Conservation (phyloP, 2,329 filamentous ascomycete species). For the Malbranchea zuffiana region DNA sequence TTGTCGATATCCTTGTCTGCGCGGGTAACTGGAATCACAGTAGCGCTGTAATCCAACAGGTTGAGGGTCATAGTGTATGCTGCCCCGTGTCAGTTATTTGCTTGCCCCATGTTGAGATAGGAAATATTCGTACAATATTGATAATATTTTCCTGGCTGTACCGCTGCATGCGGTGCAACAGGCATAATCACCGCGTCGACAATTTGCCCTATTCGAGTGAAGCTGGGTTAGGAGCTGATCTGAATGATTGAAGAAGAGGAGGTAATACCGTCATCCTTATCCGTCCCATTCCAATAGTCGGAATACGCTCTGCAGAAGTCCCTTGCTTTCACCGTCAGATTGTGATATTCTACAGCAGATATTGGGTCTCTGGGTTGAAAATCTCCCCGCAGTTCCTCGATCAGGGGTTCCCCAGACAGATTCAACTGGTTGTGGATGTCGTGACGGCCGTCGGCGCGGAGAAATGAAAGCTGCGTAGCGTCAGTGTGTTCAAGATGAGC, state of each 20-base stretch:
- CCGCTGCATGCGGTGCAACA: conserved; percentile 33
- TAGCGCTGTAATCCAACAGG: conserved; percentile 45
- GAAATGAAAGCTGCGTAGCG: background rate
- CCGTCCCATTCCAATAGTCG: conserved; percentile 54
- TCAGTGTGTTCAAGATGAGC: background rate
- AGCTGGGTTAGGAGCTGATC: background rate
- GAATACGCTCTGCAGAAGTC: conserved; percentile 43
- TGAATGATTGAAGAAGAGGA: background rate
- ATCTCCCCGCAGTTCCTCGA: conserved; percentile 30
- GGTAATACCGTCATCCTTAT: conserved; percentile 14
- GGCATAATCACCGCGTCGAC: conserved; percentile 44
- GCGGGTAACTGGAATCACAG: conserved; percentile 45
- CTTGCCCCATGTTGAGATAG: background rate
- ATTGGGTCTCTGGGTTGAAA: background rate
- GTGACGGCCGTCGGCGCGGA: conserved; percentile 23
- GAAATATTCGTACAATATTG: conserved; percentile 18
- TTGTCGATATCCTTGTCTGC: conserved; percentile 43
- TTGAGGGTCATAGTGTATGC: conserved; percentile 42
- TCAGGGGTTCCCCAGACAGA: conserved; percentile 45
- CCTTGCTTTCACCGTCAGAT: conserved; percentile 28
- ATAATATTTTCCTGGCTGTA: conserved; percentile 34
- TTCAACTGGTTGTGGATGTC: conserved; percentile 42
- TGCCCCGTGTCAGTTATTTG: conserved; percentile 17
- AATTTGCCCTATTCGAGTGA: conserved; percentile 40
- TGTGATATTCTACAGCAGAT: conserved; percentile 6